Evolutionary conservation across 257 asterid species (phyloP).

Genomic region (Fraxinus anomala): DNA sequence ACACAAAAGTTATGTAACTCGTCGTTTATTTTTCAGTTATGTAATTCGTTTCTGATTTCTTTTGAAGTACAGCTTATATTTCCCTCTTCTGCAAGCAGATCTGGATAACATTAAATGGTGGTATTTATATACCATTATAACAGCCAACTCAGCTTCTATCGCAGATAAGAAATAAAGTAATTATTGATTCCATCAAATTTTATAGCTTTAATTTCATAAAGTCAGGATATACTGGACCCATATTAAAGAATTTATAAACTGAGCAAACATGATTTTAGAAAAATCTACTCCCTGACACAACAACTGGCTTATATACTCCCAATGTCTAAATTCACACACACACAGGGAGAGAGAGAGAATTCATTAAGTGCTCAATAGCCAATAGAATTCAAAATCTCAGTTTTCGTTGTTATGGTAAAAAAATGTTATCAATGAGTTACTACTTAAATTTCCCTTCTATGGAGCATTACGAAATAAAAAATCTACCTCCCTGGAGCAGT

Average conservation of each 20-base stretch:
- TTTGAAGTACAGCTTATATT: conserved; percentile 15
- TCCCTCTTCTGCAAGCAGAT: conserved; percentile 20
- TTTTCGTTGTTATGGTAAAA: not conserved
- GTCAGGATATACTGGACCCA: conserved; percentile 11
- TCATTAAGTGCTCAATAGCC: not conserved
- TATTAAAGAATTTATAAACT: conserved; percentile 1
- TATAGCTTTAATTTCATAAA: not conserved
- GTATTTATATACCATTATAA: conserved; percentile 15
- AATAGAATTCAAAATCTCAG: not conserved
- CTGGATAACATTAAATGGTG: conserved; percentile 16
- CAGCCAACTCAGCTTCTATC: conserved; percentile 13
- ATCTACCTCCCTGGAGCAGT: not conserved
- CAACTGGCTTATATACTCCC: too few relatives aligned
- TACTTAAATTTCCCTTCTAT: not conserved
- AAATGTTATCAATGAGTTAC: not conserved
- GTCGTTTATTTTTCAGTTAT: not conserved
- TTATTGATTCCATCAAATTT: not conserved
- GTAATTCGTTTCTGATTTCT: not conserved
- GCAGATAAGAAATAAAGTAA: not conserved
- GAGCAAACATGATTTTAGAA: not conserved
- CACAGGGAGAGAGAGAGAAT: not conserved
- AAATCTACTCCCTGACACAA: not conserved
- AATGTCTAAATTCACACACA: too few relatives aligned
- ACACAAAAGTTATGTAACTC: not conserved
- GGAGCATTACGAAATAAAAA: not conserved